Evolutionary conservation across 164 flowering plant genomes (phyloP), one percentile per base, ranked within the genome.

Genomic region (Umbilicus rupestris): DNA sequence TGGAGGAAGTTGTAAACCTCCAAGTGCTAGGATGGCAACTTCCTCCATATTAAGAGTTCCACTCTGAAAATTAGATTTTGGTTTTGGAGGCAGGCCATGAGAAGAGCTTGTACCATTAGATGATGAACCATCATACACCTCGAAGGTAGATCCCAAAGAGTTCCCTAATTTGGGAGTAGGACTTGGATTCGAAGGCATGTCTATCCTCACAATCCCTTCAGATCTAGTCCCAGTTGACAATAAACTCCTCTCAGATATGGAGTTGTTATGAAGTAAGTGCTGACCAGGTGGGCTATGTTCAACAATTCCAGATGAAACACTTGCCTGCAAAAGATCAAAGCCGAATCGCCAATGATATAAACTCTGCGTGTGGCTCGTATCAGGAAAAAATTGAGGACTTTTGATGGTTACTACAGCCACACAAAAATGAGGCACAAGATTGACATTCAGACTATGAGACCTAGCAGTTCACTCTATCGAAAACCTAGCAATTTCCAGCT

Each of bases 11-110:
- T 41, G 44, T 41, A 41, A 41, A 41, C 44, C 44, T 47, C 58
- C 58, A 52, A 52, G 58, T 52, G 58, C 29, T 12, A 52, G 30
- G 15, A 52, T 52, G 24, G 58, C 58, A 52, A 15, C 58, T 52
- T 52, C 58, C 58, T 52, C 58, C 58, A 52, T 52, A 52, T 52
- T 26, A 52, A 52, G 58, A 52, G 12, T 24, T 2, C 58, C 58
- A 52, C 58, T 24, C 7, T 24, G 30, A n/a, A n/a, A n/a, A n/a
- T n/a, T n/a, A n/a, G n/a, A 49, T 22, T 52, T 24, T 22, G 16
- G 29, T 52, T 52, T 24, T 14, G 58, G 29, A 24, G 29, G 29
- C 24, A 7, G 58, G 58, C 58, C 58, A 0, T 16, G 31, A 24
- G 58, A 52, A 26, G 58, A 52, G 5, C 8, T n/a, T 9, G 6